Conservation (phyloP, 768 basidiomycete species). For the Naganishia antarctica region DNA sequence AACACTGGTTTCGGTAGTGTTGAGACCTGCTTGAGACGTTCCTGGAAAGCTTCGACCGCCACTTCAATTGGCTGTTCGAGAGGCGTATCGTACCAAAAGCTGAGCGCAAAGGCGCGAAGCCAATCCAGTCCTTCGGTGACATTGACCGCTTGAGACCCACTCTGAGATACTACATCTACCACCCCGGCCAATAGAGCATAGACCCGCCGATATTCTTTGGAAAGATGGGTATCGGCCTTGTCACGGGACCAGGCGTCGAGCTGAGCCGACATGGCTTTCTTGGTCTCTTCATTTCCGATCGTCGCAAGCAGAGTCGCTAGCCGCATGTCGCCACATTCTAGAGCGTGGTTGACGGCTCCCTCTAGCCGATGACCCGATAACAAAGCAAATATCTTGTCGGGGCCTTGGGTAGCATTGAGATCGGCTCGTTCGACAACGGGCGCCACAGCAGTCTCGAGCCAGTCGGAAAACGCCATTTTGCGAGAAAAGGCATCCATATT, state of each 20-base stretch:
- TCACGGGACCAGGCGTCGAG: conserved; percentile 77
- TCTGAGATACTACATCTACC: conserved; percentile 57
- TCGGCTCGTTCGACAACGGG: conserved; percentile 66
- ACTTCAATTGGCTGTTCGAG: conserved; percentile 61
- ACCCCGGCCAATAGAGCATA: conserved; percentile 81
- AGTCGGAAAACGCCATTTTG: conserved; percentile 72
- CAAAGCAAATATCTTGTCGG: conserved; percentile 63
- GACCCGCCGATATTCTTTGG: conserved; percentile 65
- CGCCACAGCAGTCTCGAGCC: conserved; percentile 72
- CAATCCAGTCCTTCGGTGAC: conserved; percentile 77
- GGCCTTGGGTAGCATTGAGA: conserved; percentile 47
- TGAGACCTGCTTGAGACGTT: conserved; percentile 42
- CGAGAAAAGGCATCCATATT: conserved; percentile 58
- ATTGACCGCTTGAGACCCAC: conserved; percentile 56
- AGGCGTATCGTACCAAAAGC: conserved; percentile 78
- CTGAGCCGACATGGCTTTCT: conserved; percentile 68
- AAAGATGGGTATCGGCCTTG: conserved; percentile 64
- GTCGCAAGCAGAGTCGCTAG: conserved; percentile 86
- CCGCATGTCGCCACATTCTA: conserved; percentile 71
- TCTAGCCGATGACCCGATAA: conserved; percentile 85
- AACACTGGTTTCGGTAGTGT: conserved; percentile 44
- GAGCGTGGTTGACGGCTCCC: conserved; percentile 68
- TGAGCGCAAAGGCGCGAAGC: conserved; percentile 86
- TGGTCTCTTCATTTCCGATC: conserved; percentile 64
- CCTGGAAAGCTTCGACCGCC: conserved; percentile 61